Conservation (phyloP, 2,329 filamentous ascomycete species). For the Stenocarpella maydis region DNA sequence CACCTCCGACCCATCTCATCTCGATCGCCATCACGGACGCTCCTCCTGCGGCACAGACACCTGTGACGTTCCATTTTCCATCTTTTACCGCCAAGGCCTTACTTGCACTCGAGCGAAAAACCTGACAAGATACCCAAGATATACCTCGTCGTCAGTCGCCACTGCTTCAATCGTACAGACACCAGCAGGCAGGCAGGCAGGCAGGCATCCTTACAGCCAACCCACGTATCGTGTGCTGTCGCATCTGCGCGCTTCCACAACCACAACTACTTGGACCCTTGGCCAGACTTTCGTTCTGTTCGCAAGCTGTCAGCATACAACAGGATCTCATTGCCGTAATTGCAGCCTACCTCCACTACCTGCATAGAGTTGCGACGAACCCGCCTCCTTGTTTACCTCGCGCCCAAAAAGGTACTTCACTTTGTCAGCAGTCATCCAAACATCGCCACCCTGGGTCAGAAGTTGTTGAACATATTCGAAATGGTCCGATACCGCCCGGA, state of each 20-base stretch:
- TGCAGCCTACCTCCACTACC: background rate
- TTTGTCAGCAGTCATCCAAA: conserved; percentile 28
- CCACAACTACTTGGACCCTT: conserved; percentile 9
- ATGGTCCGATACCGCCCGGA: conserved; percentile 29
- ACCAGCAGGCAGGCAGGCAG: background rate
- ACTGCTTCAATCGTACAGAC: conserved; percentile 8
- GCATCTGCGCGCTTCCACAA: conserved; percentile 26
- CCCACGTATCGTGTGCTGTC: conserved; percentile 2
- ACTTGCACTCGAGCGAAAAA: background rate
- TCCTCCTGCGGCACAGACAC: conserved; percentile 23
- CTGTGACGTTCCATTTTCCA: conserved; percentile 14
- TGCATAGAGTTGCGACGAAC: conserved; percentile 14
- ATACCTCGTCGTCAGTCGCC: background rate
- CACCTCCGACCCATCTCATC: conserved; percentile 22
- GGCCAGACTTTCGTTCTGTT: background rate
- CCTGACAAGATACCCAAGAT: background rate
- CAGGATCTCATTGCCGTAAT: conserved; percentile 4
- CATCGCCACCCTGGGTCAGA: conserved; percentile 17
- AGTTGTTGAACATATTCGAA: conserved; percentile 24
- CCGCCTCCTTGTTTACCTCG: background rate
- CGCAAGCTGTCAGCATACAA: conserved; percentile 23
- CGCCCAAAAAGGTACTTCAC: background rate
- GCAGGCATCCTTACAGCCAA: background rate
- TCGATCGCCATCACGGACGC: conserved; percentile 19
- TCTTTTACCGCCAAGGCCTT: conserved; percentile 3